Evolutionary conservation across 192 early-diverging fungal species (phyloP), one percentile per base, ranked within the genome.

Genomic region (Coemansia sp.): DNA sequence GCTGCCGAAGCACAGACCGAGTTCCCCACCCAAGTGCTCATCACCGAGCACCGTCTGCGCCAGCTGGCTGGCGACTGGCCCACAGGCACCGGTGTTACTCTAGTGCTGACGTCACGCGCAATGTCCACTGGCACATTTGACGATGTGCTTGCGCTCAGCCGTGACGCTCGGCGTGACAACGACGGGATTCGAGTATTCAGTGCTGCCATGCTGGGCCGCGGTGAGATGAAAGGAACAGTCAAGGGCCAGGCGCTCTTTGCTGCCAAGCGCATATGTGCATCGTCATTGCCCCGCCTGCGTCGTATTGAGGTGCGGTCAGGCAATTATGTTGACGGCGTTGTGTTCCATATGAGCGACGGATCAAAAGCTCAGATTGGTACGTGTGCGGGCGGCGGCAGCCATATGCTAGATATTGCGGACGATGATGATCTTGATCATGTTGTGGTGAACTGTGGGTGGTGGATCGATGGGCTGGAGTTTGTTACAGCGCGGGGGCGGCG

Each of bases 401-500:
- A 66, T 4, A 68, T 85, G 32, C 25, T 73, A 24, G 32, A 29
- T 1, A 75, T 89, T 25, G 62, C 59, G 1, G 60, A 67, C 24
- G 87, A 75, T 39, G 88, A 90, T 29, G 65, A 67, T 3, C 64
- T 88, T 41, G 64, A 70, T 17, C 58, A 73, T 10, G 69, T 89
- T 24, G 43, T 76, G n/a, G 79, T 87, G 23, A 66, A 71, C 15
- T 62, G 78, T n/a, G 87, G 88, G 19, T 75, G 67, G 47, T 88
- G 84, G 82, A 74, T 89, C 56, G 88, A 89, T 58, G 86, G 87
- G 0, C 32, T 89, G 1, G 83, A 86, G 70, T 76, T 88, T 63
- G 62, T 80, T 39, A 84, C 84, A 3, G 70, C 66, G 22, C 64
- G 57, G n/a, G 85, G 87, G 38, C 72, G 70, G 10, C 51, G 60